phyloP scores from a whole-genome alignment of 257 asterid genomes.

The Plectranthus barbatus region DNA sequence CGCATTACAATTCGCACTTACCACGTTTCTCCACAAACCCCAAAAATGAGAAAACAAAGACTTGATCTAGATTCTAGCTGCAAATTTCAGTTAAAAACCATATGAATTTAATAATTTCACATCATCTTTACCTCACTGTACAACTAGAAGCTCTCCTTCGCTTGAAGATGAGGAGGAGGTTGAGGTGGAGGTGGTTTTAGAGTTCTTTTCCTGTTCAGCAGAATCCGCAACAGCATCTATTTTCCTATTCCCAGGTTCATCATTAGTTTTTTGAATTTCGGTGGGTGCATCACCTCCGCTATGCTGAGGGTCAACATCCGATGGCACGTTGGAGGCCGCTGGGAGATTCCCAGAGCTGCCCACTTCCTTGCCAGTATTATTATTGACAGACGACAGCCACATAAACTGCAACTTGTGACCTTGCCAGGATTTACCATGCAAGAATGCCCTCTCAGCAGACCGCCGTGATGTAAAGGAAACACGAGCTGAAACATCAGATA shows the following conservation, averaged over 20 bases:
- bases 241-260: conserved; percentile 16
- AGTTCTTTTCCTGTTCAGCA: conserved; percentile 29
- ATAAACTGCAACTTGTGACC: conserved; percentile 61
- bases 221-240: conserved; percentile 15
- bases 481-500: conserved; percentile 45
- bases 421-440: conserved; percentile 76
- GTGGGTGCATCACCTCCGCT: background rate
- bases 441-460: conserved; percentile 85
- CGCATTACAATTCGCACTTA: conserved; percentile 32
- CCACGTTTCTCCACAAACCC: background rate
- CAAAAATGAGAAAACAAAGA: conserved; percentile 15
- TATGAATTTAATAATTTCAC: conserved; percentile 26
- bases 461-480: conserved; percentile 63
- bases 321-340: conserved; percentile 14
- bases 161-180: conserved; percentile 13
- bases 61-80: conserved; percentile 34
- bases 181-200: background rate
- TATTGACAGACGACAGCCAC: conserved; percentile 41
- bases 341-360: conserved; percentile 14
- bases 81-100: conserved; percentile 30
- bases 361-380: conserved; percentile 26
- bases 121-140: conserved; percentile 59
- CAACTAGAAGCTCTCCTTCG: conserved; percentile 40
- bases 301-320: background rate
- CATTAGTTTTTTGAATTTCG: conserved; percentile 10